Evolutionary conservation across 2,329 filamentous ascomycete species (phyloP).

Genomic region (Truncatella angustata): DNA sequence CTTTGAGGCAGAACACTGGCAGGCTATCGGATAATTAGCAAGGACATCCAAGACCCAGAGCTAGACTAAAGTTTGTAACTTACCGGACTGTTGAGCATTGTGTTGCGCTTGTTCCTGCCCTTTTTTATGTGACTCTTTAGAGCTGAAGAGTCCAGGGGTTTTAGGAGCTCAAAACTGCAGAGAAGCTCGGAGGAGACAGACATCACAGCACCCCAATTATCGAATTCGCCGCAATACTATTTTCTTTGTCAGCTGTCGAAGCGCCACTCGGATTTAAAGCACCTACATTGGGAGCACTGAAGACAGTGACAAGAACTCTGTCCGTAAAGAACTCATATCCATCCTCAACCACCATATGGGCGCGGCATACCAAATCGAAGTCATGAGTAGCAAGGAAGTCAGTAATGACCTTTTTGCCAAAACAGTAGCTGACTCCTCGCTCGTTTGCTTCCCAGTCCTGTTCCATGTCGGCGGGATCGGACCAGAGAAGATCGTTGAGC

Average conservation of each 20-base stretch:
- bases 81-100: constrained; percentile 94
- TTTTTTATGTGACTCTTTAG: constrained; percentile 99
- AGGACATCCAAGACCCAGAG: constrained; percentile 6
- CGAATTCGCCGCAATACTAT: constrained; percentile 96
- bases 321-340: constrained; percentile 99
- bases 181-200: constrained; percentile 90
- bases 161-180: constrained; percentile 95
- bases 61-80: constrained; percentile 37
- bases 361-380: constrained; percentile 94
- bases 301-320: constrained; percentile 90
- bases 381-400: constrained; percentile 93
- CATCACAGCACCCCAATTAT: constrained; percentile 99
- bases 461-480: constrained; percentile 96
- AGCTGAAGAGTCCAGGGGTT: constrained; percentile 92
- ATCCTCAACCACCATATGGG: constrained; percentile 99
- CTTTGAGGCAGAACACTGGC: constrained; percentile 57
- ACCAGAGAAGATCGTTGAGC: constrained; percentile 94
- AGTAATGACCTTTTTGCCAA: constrained; percentile 96
- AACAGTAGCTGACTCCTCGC: constrained; percentile 95
- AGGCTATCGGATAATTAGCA: constrained; percentile 37
- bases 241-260: constrained; percentile 23
- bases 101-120: constrained; percentile 89
- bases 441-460: constrained; percentile 98
- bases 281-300: constrained; percentile 94
- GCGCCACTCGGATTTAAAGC: not conserved